Evolutionary conservation across 257 asterid genomes (phyloP).

Genomic region (Agastache rugosa): DNA sequence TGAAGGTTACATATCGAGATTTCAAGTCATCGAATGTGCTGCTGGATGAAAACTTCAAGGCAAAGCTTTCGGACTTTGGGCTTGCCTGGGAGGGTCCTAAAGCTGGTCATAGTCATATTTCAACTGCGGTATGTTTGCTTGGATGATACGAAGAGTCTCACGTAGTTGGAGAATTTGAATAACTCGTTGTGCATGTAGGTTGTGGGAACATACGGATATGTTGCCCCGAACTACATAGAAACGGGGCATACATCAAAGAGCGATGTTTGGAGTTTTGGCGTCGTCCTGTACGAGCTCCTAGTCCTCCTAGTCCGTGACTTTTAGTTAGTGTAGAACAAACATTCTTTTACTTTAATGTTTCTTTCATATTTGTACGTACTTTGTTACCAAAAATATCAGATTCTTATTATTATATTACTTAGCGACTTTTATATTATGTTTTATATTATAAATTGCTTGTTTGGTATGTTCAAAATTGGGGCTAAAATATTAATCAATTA

Average conservation of each 20-base stretch:
- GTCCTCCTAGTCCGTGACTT: too few species aligned
- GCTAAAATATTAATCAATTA: too few species aligned
- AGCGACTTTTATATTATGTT: too few species aligned
- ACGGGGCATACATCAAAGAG: conserved; percentile 94
- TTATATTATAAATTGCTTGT: too few species aligned
- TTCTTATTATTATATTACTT: too few species aligned
- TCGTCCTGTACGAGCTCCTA: too few species aligned
- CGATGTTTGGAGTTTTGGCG: conserved; percentile 99
- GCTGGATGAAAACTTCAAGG: conserved; percentile 71
- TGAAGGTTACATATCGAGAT: too few species aligned
- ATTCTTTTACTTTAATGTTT: too few species aligned
- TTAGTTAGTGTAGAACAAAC: too few species aligned
- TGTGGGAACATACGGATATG: conserved; percentile 93
- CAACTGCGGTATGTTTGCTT: conserved; percentile 74
- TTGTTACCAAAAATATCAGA: too few species aligned
- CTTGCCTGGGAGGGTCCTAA: conserved; percentile 96
- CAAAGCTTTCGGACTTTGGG: conserved; percentile 93
- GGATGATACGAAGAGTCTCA: not conserved
- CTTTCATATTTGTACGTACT: too few species aligned
- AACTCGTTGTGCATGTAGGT: conserved; percentile 46
- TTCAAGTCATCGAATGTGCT: conserved; percentile 89
- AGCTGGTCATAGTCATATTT: conserved; percentile 77
- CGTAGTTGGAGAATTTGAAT: not conserved
- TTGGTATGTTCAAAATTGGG: too few species aligned
- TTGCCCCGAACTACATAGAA: conserved; percentile 94